These are phyloP conservation scores for Apiospora marii DNA, from an alignment of 2,329 filamentous ascomycete species.

Conservation along the genomic window DNA sequence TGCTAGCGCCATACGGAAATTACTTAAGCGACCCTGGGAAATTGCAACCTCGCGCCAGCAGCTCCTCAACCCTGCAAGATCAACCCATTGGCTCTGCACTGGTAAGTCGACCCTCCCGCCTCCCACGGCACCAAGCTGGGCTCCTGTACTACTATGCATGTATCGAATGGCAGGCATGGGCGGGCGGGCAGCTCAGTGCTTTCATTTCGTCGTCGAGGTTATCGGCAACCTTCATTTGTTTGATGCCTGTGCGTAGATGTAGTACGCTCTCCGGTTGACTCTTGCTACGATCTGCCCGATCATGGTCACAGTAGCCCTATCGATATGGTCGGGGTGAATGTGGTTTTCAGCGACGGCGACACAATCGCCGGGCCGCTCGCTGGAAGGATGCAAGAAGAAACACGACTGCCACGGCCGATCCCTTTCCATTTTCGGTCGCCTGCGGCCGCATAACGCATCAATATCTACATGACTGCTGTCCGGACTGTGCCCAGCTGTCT, in stretches of 20 bases:
- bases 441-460: slow-evolving; percentile 8
- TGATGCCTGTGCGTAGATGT: background rate
- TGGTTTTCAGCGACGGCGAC: background rate
- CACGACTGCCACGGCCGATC: background rate
- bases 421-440: background rate
- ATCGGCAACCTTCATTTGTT: background rate
- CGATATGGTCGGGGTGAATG: background rate
- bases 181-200: background rate
- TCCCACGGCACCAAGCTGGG: background rate
- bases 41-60: slow-evolving; percentile 10
- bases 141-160: background rate
- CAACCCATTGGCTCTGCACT: slow-evolving; percentile 11
- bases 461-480: background rate
- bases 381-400: background rate
- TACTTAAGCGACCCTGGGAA: slow-evolving; percentile 24
- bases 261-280: background rate
- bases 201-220: background rate
- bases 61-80: slow-evolving; percentile 1
- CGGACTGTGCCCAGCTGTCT: background rate
- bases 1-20: slow-evolving; percentile 20
- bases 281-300: background rate
- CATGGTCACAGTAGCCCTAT: background rate
- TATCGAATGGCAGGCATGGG: background rate
- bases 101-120: background rate
- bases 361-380: background rate